phyloP scores from a whole-genome alignment of 345 rosid genomes.

The Eucalyptus erythrocorys region DNA sequence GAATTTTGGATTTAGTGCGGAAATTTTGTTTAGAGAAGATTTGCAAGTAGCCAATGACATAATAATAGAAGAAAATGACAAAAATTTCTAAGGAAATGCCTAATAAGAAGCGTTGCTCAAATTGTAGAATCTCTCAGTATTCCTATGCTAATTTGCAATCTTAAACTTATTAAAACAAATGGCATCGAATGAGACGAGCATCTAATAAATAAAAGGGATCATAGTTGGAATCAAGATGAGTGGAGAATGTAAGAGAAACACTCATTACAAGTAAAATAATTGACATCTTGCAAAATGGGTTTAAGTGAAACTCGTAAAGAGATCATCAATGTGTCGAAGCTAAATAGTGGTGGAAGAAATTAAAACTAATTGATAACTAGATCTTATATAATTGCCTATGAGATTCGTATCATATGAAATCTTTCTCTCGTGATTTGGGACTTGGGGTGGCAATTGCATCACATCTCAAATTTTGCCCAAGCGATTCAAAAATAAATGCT shows the following conservation, averaged over 20 bases:
- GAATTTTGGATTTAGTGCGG: not conserved
- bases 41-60: not conserved
- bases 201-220: not conserved
- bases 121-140: not conserved
- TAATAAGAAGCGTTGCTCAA: not conserved
- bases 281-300: not conserved
- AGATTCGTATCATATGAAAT: not conserved
- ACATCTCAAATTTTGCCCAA: not conserved
- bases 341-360: not conserved
- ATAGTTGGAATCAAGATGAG: not conserved
- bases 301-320: not conserved
- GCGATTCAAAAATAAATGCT: not conserved
- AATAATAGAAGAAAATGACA: not conserved
- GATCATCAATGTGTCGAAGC: not conserved
- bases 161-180: not conserved
- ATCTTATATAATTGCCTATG: rapidly evolving
- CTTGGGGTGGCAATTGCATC: rapidly evolving
- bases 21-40: not conserved
- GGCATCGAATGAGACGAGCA: not conserved
- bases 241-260: not conserved
- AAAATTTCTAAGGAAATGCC: not conserved
- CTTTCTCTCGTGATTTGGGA: not conserved
- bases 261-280: not conserved
- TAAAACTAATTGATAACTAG: not conserved
- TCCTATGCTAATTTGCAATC: not conserved